Evolutionary conservation across 2,329 filamentous ascomycete genomes (phyloP).

Genomic region (Periconia sp.): DNA sequence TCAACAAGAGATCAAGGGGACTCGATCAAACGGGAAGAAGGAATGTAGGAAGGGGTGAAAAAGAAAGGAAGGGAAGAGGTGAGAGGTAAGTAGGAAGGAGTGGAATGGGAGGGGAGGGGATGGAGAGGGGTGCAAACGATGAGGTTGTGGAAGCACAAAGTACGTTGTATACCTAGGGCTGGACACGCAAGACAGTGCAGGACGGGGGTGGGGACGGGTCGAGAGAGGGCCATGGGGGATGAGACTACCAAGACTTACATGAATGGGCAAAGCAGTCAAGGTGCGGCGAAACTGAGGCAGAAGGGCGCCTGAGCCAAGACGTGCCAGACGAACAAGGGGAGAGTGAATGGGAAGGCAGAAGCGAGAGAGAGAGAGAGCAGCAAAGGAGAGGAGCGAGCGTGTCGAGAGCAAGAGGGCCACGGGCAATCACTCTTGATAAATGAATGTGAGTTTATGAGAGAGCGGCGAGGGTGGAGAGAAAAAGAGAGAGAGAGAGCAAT

Average conservation of each 20-base stretch:
- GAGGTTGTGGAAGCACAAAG: neutral
- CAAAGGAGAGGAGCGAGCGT: conserved; percentile 13
- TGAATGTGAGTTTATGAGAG: conserved; percentile 20
- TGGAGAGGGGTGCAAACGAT: neutral
- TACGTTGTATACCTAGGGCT: conserved; percentile 14
- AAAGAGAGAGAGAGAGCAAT: conserved; percentile 3
- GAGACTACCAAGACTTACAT: conserved; percentile 36
- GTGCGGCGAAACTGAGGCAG: conserved; percentile 25
- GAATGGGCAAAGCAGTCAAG: conserved; percentile 30
- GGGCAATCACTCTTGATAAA: conserved; percentile 29
- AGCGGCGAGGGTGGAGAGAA: conserved; percentile 3
- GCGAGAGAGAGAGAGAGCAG: conserved; percentile 18
- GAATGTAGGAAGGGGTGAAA: neutral
- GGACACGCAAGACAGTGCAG: neutral
- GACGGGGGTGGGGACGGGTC: conserved; percentile 13
- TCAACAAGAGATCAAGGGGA: conserved; percentile 12
- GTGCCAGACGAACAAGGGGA: conserved; percentile 37
- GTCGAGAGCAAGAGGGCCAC: conserved; percentile 2
- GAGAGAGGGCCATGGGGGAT: conserved; percentile 14
- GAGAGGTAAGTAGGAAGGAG: neutral
- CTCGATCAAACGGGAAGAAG: neutral
- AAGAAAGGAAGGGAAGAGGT: neutral
- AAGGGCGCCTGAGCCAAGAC: conserved; percentile 38
- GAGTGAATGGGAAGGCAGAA: conserved; percentile 24
- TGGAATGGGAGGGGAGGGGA: neutral